These are phyloP conservation scores for Aspergillus terreus DNA, from an alignment of 2,329 filamentous ascomycete genomes.

Conservation along the genomic window DNA sequence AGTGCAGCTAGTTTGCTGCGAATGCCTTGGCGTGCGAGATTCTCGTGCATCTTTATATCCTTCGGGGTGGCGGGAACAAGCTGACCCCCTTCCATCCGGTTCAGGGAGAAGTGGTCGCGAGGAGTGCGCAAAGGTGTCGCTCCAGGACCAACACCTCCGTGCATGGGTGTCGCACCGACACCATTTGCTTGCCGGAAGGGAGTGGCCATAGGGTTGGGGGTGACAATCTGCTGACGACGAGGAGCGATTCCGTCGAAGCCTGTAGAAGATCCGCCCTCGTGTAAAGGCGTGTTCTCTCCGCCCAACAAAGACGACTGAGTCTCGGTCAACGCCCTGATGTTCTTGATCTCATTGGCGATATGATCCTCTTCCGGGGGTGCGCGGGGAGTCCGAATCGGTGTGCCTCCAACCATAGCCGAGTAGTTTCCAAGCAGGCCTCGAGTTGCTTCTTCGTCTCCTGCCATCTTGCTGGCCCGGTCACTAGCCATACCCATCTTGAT, in stretches of 20 bases:
- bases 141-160: slow-evolving; percentile 59
- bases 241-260: slow-evolving; percentile 84
- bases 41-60: slow-evolving; percentile 69
- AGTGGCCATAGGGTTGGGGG: slow-evolving; percentile 92
- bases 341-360: slow-evolving; percentile 93
- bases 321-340: slow-evolving; percentile 86
- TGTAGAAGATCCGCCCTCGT: slow-evolving; percentile 76
- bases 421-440: slow-evolving; percentile 86
- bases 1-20: slow-evolving; percentile 64
- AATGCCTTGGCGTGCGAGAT: slow-evolving; percentile 66
- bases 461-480: slow-evolving; percentile 74
- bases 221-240: slow-evolving; percentile 75
- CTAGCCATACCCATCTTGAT: slow-evolving; percentile 98
- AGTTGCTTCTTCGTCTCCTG: slow-evolving; percentile 77
- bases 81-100: slow-evolving; percentile 64
- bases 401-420: slow-evolving; percentile 70
- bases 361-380: slow-evolving; percentile 91
- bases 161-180: slow-evolving; percentile 63
- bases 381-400: slow-evolving; percentile 86
- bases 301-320: slow-evolving; percentile 91
- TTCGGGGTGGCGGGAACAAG: slow-evolving; percentile 70
- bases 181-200: slow-evolving; percentile 68
- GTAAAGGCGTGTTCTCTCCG: slow-evolving; percentile 86
- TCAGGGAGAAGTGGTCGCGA: slow-evolving; percentile 81
- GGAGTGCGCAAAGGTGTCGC: slow-evolving; percentile 86